phyloP scores from a whole-genome alignment of 805 yeast genomes.

The Ogataea ramenticola region DNA sequence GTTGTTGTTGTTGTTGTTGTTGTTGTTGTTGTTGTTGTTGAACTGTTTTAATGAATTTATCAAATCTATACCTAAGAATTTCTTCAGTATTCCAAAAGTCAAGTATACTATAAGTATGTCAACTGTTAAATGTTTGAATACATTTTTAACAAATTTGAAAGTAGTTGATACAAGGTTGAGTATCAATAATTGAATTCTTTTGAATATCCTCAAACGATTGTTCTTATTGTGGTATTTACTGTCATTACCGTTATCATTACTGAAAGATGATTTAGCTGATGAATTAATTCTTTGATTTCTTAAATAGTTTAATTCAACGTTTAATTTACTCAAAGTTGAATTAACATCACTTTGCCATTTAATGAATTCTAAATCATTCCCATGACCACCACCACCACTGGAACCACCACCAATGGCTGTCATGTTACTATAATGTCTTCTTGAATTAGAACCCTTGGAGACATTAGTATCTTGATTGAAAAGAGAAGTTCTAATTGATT shows the following conservation, averaged over 20 bases:
- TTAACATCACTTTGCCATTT: slow-evolving; percentile 51
- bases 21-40: no score
- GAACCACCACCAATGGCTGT: neutral
- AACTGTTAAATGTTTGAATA: slow-evolving; percentile 14
- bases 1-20: no score
- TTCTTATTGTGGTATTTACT: neutral
- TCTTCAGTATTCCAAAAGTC: slow-evolving; percentile 9
- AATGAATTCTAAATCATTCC: slow-evolving; percentile 30
- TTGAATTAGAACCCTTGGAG: neutral
- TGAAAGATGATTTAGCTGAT: neutral
- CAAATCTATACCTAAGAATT: slow-evolving; percentile 1
- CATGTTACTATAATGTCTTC: neutral
- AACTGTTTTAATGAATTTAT: neutral
- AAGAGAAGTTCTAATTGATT: neutral
- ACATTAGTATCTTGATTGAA: neutral
- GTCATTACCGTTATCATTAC: neutral
- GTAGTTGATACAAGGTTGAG: slow-evolving; percentile 4
- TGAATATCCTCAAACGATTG: neutral
- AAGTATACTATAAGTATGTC: slow-evolving; percentile 15
- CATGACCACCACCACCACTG: slow-evolving; percentile 10
- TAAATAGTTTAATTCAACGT: slow-evolving; percentile 29
- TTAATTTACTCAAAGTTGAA: slow-evolving; percentile 35
- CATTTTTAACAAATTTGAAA: slow-evolving; percentile 5
- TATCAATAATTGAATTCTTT: slow-evolving; percentile 5
- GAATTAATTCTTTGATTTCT: neutral